Evolutionary conservation across 306 rosid species (phyloP).

Genomic region (Styphnolobium japonicum): DNA sequence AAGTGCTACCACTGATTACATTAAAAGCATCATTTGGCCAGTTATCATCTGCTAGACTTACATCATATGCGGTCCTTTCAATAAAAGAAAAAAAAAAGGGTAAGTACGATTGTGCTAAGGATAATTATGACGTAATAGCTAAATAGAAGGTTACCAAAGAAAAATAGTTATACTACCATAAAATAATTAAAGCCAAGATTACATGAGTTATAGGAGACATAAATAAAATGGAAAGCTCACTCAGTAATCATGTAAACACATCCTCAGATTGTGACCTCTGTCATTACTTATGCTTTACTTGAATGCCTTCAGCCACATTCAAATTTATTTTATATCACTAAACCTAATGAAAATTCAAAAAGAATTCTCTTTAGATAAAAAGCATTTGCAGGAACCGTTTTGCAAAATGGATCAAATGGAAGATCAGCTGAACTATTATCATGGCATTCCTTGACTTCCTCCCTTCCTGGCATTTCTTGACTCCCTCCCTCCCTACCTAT

Average conservation of each 20-base stretch:
- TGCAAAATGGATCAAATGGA: background rate
- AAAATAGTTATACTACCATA: background rate
- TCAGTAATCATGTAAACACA: background rate
- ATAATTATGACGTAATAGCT: background rate
- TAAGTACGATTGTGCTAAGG: background rate
- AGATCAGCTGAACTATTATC: conserved; percentile 10
- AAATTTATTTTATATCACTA: background rate
- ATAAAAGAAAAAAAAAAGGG: background rate
- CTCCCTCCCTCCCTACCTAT: too few species aligned
- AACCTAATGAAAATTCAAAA: background rate
- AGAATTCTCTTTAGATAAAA: background rate
- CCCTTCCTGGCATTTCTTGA: too few species aligned
- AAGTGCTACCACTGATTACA: conserved; percentile 61
- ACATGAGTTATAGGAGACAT: too few species aligned
- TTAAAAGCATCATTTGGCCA: conserved; percentile 75
- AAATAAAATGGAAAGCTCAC: background rate
- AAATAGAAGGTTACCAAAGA: background rate
- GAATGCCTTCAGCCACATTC: background rate
- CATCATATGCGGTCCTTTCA: conserved; percentile 86
- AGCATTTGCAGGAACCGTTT: background rate
- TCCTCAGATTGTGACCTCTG: background rate
- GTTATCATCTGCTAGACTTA: conserved; percentile 71
- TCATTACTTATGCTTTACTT: background rate
- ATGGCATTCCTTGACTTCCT: background rate
- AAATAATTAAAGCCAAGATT: background rate